These are phyloP conservation scores for Populus hybrid DNA, from an alignment of 441 rosid genomes.

Conservation along the genomic window DNA sequence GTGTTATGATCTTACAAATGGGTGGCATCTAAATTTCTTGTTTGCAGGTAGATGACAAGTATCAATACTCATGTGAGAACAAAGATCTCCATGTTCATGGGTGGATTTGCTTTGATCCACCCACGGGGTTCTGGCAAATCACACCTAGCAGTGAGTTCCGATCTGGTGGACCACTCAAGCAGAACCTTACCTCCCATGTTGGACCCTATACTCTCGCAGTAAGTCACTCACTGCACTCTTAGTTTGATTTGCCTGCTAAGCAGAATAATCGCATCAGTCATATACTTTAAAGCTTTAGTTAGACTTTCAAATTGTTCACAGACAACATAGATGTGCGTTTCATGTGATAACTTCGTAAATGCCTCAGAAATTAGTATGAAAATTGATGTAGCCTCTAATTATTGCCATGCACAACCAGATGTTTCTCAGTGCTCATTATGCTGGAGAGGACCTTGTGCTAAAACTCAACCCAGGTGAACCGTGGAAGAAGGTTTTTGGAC, in stretches of 20 bases:
- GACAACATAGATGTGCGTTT: not conserved
- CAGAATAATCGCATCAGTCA: not conserved
- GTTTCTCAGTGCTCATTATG: conserved; percentile 79
- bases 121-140: conserved; percentile 81
- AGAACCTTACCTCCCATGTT: conserved; percentile 82
- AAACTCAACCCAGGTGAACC: too few species aligned
- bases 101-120: conserved; percentile 56
- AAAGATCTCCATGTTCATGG: conserved; percentile 72
- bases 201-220: conserved; percentile 79
- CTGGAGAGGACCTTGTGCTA: conserved; percentile 66
- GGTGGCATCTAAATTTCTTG: not conserved
- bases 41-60: conserved; percentile 80
- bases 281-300: not conserved
- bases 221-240: conserved; percentile 13
- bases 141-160: conserved; percentile 85
- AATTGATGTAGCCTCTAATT: not conserved
- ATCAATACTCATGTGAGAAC: conserved; percentile 76
- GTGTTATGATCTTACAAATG: not conserved
- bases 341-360: not conserved
- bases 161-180: conserved; percentile 79
- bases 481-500: too few species aligned
- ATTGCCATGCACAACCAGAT: conserved; percentile 33
- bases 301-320: not conserved
- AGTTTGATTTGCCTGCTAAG: not conserved
- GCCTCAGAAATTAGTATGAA: not conserved